Evolutionary conservation across 2,329 filamentous ascomycete species (phyloP).

Genomic region (Metarhizium guizhouense): DNA sequence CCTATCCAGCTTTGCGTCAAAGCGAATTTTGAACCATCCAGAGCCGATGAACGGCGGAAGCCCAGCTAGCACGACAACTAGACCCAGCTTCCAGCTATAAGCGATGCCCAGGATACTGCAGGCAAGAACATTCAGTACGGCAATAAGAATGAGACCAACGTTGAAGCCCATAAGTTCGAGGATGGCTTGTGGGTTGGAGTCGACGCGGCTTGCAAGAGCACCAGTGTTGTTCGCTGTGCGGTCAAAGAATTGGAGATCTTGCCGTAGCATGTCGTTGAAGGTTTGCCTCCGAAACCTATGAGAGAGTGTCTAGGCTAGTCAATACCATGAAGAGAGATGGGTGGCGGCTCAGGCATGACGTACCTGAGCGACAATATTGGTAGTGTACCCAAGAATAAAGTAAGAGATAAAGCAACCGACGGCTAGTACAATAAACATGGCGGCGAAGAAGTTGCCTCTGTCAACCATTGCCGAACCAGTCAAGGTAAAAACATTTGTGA

Average conservation of each 20-base stretch:
- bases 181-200: constrained; percentile 28
- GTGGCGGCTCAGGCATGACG: neutral
- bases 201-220: constrained; percentile 25
- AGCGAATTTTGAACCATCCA: constrained; percentile 29
- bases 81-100: constrained; percentile 37
- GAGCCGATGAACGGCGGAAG: constrained; percentile 26
- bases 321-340: neutral
- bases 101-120: constrained; percentile 33
- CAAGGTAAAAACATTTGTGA: constrained; percentile 32
- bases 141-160: constrained; percentile 29
- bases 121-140: constrained; percentile 25
- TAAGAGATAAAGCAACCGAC: constrained; percentile 36
- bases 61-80: constrained; percentile 37
- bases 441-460: constrained; percentile 41
- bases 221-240: constrained; percentile 30
- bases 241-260: constrained; percentile 34
- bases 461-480: constrained; percentile 21
- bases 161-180: constrained; percentile 35
- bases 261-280: constrained; percentile 24
- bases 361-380: constrained; percentile 24
- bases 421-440: constrained; percentile 46
- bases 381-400: constrained; percentile 25
- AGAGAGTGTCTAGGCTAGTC: constrained; percentile 7
- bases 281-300: constrained; percentile 19
- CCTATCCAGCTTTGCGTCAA: constrained; percentile 30